phyloP scores from a whole-genome alignment of 345 rosid species.

The Viola odorata region DNA sequence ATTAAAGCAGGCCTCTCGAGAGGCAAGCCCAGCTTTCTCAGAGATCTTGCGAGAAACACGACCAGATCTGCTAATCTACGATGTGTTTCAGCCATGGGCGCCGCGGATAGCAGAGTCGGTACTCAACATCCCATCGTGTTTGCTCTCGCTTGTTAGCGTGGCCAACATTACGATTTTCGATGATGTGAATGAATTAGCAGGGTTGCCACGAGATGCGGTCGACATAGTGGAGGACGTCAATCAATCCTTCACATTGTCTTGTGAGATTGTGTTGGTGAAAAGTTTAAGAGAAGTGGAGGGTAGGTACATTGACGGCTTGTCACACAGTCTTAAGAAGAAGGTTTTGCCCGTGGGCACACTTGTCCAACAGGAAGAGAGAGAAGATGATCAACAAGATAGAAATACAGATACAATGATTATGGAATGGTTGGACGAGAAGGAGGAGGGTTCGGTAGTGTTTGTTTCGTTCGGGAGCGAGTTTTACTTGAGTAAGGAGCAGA shows the following conservation, averaged over 20 bases:
- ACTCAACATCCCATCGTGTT: slow-evolving; percentile 23
- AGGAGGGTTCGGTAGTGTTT: slow-evolving; percentile 19
- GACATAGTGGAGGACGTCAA: too few relatives aligned
- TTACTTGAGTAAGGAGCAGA: background rate
- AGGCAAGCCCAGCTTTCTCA: slow-evolving; percentile 20
- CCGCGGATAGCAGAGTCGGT: slow-evolving; percentile 12
- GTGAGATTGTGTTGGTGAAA: slow-evolving; percentile 22
- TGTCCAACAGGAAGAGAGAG: slow-evolving; percentile 11
- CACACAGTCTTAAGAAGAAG: slow-evolving; percentile 18
- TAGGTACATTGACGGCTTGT: slow-evolving; percentile 27
- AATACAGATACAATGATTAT: background rate
- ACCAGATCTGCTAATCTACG: slow-evolving; percentile 32
- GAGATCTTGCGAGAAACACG: slow-evolving; percentile 8
- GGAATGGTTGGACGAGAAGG: slow-evolving; percentile 31
- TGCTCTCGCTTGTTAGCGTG: slow-evolving; percentile 10
- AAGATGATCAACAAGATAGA: background rate
- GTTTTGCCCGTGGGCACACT: slow-evolving; percentile 32
- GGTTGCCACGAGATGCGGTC: too few relatives aligned
- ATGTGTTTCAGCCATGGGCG: slow-evolving; percentile 39
- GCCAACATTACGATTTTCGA: too few relatives aligned
- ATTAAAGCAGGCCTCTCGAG: slow-evolving; percentile 23
- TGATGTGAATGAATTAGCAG: too few relatives aligned
- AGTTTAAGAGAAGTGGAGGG: slow-evolving; percentile 31
- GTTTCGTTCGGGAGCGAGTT: background rate
- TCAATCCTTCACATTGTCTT: slow-evolving; percentile 17